Conservation (phyloP, 805 yeast species). For the Cyberlindnera petersonii region DNA sequence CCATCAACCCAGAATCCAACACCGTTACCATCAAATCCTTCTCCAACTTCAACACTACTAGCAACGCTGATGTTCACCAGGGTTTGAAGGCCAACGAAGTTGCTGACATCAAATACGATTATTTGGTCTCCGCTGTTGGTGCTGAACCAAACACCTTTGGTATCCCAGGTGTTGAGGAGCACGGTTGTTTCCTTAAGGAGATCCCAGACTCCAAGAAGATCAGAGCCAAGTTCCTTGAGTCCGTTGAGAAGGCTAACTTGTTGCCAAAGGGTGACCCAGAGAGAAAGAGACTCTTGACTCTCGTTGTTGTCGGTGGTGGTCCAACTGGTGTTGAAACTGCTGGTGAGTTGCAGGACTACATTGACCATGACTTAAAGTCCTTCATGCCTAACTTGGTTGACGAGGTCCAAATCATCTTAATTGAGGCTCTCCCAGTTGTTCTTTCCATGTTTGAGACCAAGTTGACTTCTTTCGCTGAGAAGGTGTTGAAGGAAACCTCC, state of each 20-base stretch:
- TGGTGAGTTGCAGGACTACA: constrained; percentile 93
- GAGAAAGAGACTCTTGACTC: constrained; percentile 78
- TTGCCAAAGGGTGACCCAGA: constrained; percentile 76
- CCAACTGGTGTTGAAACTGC: constrained; percentile 98
- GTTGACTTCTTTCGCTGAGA: constrained; percentile 41
- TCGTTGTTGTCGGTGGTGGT: constrained; percentile 96
- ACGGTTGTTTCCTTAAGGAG: constrained; percentile 86
- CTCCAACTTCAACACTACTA: constrained; percentile 36
- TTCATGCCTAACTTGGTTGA: constrained; percentile 84
- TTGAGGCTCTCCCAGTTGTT: constrained; percentile 90
- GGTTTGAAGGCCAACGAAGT: constrained; percentile 38
- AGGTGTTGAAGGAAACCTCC: constrained; percentile 42
- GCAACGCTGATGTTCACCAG: constrained; percentile 27
- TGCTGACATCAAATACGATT: constrained; percentile 62
- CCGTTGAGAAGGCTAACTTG: constrained; percentile 83
- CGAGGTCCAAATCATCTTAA: constrained; percentile 80
- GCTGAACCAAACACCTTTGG: constrained; percentile 93
- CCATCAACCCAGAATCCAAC: constrained; percentile 72
- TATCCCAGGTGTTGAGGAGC: constrained; percentile 82
- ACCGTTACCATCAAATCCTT: constrained; percentile 56
- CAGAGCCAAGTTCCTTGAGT: constrained; percentile 76
- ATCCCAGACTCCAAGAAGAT: constrained; percentile 80
- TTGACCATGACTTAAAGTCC: constrained; percentile 81
- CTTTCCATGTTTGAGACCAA: constrained; percentile 49
- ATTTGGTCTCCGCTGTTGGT: constrained; percentile 87